Base-by-base conservation (phyloP, 2,329 filamentous ascomycete species). In the Chaetomiaceae sp. region DNA sequence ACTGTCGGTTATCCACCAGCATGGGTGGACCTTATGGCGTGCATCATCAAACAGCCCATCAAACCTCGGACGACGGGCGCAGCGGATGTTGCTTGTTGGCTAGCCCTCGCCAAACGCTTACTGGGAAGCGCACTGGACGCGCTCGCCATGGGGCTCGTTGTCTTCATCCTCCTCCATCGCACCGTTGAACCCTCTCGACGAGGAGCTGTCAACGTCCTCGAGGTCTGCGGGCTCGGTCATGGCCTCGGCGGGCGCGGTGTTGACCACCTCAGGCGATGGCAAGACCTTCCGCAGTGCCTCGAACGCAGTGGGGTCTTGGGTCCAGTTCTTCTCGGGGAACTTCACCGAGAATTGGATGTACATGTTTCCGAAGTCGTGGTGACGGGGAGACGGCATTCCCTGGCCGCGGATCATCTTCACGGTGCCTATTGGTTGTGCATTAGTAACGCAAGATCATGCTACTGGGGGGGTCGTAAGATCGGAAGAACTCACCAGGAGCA, bases 261-360 rank as follows among this genome's bases (percentile, higher is more conserved):
- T 71, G 64, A 86, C 76, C 32, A 83, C 64, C 32, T 69, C 55
- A 2, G 78, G 84, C 2, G 85, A 70, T 2, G 91, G 91, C n/a
- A 98, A 79, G 45, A 95, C 83, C 58, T 83, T 78, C 63, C 93
- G 89, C 32, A 98, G 82, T 11, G 83, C 75, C 47, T 87, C 80
- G 58, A 95, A 86, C 52, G 87, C 84, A 48, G 81, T 75, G 14
- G 81, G 72, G 42, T 84, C 74, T 30, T 78, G 65, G 30, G 79
- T 78, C 77, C 80, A 85, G 63, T 79, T 74, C 72, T 83, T 84
- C 62, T 87, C 84, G 39, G 93, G 93, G 78, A 98, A 97, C 72
- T 95, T 95, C 70, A 98, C 89, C 62, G 87, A 84, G 73, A 98
- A 98, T 65, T 95, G 88, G 62, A 98, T 89, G 74, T 93, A 98